Conservation (phyloP, 805 yeast genomes). For the Kazachstania martiniae region DNA sequence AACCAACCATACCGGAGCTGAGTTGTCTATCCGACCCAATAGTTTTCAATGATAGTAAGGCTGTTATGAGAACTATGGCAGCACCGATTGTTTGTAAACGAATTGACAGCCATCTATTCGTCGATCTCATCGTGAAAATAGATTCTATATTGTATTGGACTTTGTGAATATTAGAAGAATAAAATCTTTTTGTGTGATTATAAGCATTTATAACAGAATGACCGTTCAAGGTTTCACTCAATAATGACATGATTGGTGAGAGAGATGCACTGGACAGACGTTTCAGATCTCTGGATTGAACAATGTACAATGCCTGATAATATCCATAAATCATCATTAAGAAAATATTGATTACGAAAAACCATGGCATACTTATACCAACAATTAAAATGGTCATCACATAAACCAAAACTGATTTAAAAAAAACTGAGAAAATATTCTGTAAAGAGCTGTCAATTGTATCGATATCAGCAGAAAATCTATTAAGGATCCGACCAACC, state of each 20-base stretch:
- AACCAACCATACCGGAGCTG: slow-evolving; percentile 51
- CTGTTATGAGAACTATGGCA: slow-evolving; percentile 39
- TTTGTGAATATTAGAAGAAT: slow-evolving; percentile 39
- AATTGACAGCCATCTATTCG: slow-evolving; percentile 56
- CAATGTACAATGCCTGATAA: slow-evolving; percentile 60
- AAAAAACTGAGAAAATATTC: slow-evolving; percentile 39
- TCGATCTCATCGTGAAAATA: slow-evolving; percentile 40
- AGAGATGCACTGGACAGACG: slow-evolving; percentile 58
- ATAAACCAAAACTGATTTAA: slow-evolving; percentile 35
- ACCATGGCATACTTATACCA: slow-evolving; percentile 43
- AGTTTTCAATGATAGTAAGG: slow-evolving; percentile 35
- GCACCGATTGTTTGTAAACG: slow-evolving; percentile 55
- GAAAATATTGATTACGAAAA: slow-evolving; percentile 35
- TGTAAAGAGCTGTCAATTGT: slow-evolving; percentile 48
- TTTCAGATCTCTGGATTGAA: slow-evolving; percentile 67
- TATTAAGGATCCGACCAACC: slow-evolving; percentile 50
- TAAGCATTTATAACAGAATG: slow-evolving; percentile 71
- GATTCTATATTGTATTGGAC: slow-evolving; percentile 40
- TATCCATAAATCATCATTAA: slow-evolving; percentile 49
- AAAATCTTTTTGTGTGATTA: slow-evolving; percentile 54
- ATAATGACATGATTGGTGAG: slow-evolving; percentile 71
- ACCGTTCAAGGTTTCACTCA: slow-evolving; percentile 74
- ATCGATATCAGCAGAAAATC: slow-evolving; percentile 54
- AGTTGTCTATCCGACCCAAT: slow-evolving; percentile 33
- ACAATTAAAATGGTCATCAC: slow-evolving; percentile 42